phyloP scores from a whole-genome alignment of 1,139 yeast species.

The Candida sanyaensis region DNA sequence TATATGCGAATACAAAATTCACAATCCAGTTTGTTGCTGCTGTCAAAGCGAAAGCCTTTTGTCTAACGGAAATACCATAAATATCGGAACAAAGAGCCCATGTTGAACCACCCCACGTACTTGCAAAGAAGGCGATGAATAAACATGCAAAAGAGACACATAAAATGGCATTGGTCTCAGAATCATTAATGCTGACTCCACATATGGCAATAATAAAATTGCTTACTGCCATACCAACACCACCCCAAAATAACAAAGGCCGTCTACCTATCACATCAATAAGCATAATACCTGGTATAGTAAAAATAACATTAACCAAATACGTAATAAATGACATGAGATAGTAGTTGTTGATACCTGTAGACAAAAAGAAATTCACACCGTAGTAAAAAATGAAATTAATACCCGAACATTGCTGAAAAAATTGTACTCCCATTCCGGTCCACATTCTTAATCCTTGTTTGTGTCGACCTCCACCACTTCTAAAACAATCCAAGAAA shows the following conservation, averaged over 20 bases:
- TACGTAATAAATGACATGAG: conserved; percentile 70
- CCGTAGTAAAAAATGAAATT: conserved; percentile 82
- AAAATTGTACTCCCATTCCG: conserved; percentile 67
- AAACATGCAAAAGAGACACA: conserved; percentile 66
- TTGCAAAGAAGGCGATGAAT: conserved; percentile 72
- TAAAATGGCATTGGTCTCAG: conserved; percentile 31
- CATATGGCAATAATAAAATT: conserved; percentile 67
- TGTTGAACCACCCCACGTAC: conserved; percentile 80
- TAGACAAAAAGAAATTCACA: conserved; percentile 64
- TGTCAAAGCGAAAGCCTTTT: conserved; percentile 71
- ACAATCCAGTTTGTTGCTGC: conserved; percentile 82
- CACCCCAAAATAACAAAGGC: conserved; percentile 60
- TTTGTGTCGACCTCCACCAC: conserved; percentile 65
- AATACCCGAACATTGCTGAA: conserved; percentile 78
- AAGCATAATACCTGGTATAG: conserved; percentile 69
- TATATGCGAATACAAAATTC: conserved; percentile 71
- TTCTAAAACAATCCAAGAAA: conserved; percentile 61
- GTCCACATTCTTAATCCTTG: conserved; percentile 66
- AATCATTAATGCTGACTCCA: conserved; percentile 54
- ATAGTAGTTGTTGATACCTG: conserved; percentile 63
- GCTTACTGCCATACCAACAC: conserved; percentile 61
- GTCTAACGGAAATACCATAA: conserved; percentile 70
- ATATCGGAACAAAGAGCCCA: conserved; percentile 81
- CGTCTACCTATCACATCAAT: conserved; percentile 73
- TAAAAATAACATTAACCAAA: conserved; percentile 67